Percentiles rank a stretch among this genome's conserved stretches.
phyloP scores from a whole-genome alignment of 805 yeast species.

The Groenewaldozyma salmanticensis region DNA sequence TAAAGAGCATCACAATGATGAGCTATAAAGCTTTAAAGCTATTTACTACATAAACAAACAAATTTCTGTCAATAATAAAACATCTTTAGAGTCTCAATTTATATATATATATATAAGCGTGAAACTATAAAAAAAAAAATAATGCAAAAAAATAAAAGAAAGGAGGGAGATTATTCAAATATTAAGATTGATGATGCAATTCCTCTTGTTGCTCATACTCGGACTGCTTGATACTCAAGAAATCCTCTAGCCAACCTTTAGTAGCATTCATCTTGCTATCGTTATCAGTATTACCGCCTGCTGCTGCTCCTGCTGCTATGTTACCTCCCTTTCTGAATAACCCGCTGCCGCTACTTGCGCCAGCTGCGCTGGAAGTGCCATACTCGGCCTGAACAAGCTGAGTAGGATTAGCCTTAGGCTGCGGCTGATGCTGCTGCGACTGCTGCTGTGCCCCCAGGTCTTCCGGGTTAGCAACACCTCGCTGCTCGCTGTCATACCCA shows the following conservation, averaged over 20 bases:
- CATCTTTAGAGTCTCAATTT: no score
- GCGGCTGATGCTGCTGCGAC: constrained; percentile 9
- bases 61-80: no score
- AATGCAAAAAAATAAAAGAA: not conserved
- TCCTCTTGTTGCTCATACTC: no score
- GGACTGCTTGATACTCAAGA: no score
- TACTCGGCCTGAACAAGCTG: no score
- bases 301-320: constrained; percentile 7
- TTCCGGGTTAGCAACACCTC: not conserved
- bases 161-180: not conserved
- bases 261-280: constrained; percentile 8
- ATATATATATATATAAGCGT: no score
- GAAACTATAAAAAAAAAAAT: no score
- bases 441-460: not conserved
- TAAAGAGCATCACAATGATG: no score
- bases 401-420: not conserved
- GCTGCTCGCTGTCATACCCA: not conserved
- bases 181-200: not conserved
- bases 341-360: constrained; percentile 2
- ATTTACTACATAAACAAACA: no score
- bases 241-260: not conserved
- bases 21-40: no score
- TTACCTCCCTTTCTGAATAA: constrained; percentile 1
- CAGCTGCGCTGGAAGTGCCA: no score
- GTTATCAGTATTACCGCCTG: no score